Conservation (phyloP, 2,329 filamentous ascomycete genomes). For the Microsporum ferrugineum region DNA sequence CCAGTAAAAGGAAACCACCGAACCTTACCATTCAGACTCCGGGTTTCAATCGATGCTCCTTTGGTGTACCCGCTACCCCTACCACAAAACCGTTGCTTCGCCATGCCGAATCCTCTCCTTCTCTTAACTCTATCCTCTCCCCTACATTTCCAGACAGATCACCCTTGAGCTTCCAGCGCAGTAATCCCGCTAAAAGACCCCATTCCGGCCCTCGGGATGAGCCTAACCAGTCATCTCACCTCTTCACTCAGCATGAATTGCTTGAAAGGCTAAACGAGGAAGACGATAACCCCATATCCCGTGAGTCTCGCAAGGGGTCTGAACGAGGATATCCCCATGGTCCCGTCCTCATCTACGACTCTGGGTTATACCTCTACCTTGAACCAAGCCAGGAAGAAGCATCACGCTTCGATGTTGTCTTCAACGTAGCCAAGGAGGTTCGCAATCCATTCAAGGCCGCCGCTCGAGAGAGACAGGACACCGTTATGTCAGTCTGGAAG, state of each 20-base stretch:
- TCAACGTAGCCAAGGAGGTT: conserved; percentile 56
- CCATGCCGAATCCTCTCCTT: conserved; percentile 53
- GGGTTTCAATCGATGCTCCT: conserved; percentile 39
- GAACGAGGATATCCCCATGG: conserved; percentile 54
- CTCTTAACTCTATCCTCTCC: conserved; percentile 44
- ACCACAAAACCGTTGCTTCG: conserved; percentile 41
- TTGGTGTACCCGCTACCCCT: conserved; percentile 48
- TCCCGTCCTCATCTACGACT: conserved; percentile 53
- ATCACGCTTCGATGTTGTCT: conserved; percentile 49
- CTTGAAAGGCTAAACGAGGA: conserved; percentile 44
- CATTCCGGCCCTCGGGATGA: conserved; percentile 24
- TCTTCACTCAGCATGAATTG: conserved; percentile 19
- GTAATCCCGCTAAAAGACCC: conserved; percentile 19
- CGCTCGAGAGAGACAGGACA: conserved; percentile 23
- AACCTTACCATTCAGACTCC: conserved; percentile 50
- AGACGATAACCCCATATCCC: conserved; percentile 27
- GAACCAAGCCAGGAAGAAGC: conserved; percentile 52
- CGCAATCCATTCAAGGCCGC: conserved; percentile 44
- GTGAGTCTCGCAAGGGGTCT: conserved; percentile 50
- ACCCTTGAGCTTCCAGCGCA: conserved; percentile 1
- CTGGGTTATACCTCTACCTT: conserved; percentile 50
- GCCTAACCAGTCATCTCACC: conserved; percentile 19
- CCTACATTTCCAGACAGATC: conserved; percentile 23
- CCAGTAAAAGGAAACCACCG: conserved; percentile 45
- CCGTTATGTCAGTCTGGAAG: conserved; percentile 37